A percentile compares a stretch with the other conserved stretches of the same genome.
Evolutionary conservation across 805 yeast genomes (phyloP).

Genomic region (Nakazawaea pomicola): DNA sequence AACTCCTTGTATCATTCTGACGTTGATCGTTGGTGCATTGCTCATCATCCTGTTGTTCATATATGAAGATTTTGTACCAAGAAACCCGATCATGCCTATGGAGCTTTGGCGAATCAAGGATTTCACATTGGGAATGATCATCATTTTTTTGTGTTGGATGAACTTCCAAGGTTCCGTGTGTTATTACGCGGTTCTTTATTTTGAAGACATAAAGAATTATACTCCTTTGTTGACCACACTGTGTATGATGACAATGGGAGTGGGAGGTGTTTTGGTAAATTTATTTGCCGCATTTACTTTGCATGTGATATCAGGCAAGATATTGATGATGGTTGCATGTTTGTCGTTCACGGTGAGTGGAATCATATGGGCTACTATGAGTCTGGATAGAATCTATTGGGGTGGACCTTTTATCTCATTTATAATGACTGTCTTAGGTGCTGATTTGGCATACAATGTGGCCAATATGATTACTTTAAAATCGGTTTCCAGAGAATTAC

Average conservation of each 20-base stretch:
- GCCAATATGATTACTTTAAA: constrained; percentile 37
- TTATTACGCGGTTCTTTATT: constrained; percentile 37
- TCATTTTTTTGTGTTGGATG: constrained; percentile 36
- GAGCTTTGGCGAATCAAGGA: constrained; percentile 32
- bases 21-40: constrained; percentile 33
- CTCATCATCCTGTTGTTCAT: constrained; percentile 28
- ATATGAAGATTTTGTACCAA: constrained; percentile 34
- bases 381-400: constrained; percentile 32
- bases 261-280: constrained; percentile 37
- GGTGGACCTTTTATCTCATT: constrained; percentile 42
- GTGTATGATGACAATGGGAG: constrained; percentile 37
- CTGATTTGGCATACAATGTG: constrained; percentile 42
- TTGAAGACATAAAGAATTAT: constrained; percentile 33
- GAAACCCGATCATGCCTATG: constrained; percentile 45
- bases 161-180: constrained; percentile 34
- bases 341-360: constrained; percentile 31
- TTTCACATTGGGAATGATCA: constrained; percentile 34
- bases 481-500: constrained; percentile 32
- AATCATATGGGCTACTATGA: constrained; percentile 38
- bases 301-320: constrained; percentile 37
- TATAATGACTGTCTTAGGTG: constrained; percentile 36
- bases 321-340: constrained; percentile 28
- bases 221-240: constrained; percentile 38
- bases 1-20: constrained; percentile 41
- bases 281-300: constrained; percentile 40